Conservation (phyloP, 768 basidiomycete species). For the Hypsizygus marmoreus region DNA sequence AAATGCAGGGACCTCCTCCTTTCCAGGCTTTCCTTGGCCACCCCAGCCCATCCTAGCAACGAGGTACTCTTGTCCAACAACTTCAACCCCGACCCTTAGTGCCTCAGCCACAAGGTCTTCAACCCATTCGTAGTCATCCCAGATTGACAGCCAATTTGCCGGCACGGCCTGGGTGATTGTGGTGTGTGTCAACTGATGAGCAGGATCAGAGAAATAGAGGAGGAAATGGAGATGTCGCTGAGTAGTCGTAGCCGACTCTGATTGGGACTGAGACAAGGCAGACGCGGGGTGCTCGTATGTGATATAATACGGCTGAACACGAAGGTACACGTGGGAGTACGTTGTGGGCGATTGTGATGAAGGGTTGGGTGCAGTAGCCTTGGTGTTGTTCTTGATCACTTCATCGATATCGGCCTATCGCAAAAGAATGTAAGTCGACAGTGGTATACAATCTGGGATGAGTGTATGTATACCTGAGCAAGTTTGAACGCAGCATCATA, state of each 20-base stretch:
- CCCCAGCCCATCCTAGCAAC: slow-evolving; percentile 86
- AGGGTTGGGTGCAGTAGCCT: slow-evolving; percentile 33
- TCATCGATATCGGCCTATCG: slow-evolving; percentile 81
- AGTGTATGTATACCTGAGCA: slow-evolving; percentile 62
- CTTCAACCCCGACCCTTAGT: slow-evolving; percentile 81
- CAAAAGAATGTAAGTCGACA: too few species aligned
- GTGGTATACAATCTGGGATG: too few species aligned
- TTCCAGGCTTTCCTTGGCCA: slow-evolving; percentile 17
- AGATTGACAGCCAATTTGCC: slow-evolving; percentile 81
- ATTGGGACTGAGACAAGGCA: slow-evolving; percentile 25
- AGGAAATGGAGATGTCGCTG: slow-evolving; percentile 68
- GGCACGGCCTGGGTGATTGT: slow-evolving; percentile 86
- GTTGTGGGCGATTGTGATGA: slow-evolving; percentile 60
- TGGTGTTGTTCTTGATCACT: slow-evolving; percentile 62
- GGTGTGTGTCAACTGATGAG: slow-evolving; percentile 72
- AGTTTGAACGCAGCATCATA: slow-evolving; percentile 84
- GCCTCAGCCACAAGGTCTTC: slow-evolving; percentile 92
- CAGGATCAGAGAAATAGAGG: slow-evolving; percentile 74
- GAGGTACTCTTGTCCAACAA: slow-evolving; percentile 90
- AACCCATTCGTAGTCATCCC: slow-evolving; percentile 95
- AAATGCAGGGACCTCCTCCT: slow-evolving; percentile 20
- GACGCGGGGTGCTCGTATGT: slow-evolving; percentile 46
- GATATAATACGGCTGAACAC: slow-evolving; percentile 84
- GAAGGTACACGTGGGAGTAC: slow-evolving; percentile 89
- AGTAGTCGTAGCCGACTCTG: slow-evolving; percentile 38